Evolutionary conservation across 2,329 filamentous ascomycete genomes (phyloP).

Genomic region (Epichloe bromicola): DNA sequence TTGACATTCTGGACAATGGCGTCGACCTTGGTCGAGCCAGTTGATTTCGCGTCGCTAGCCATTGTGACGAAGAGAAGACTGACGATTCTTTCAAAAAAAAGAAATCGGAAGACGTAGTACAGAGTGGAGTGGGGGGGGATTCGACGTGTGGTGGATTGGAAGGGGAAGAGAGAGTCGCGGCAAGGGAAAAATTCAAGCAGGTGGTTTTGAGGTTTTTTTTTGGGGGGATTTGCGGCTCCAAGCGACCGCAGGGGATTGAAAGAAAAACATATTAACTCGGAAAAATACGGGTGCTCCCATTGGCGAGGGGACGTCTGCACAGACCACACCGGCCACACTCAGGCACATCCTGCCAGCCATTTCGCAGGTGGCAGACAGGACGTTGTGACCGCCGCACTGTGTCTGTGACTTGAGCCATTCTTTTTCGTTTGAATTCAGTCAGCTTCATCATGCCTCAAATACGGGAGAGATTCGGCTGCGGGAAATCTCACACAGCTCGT

Average conservation of each 20-base stretch:
- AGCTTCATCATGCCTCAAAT: no score
- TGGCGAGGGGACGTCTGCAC: conserved; percentile 2
- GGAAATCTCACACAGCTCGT: no score
- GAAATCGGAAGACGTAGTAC: conserved; percentile 1
- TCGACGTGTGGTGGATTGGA: conserved; percentile 1
- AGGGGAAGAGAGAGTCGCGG: not conserved
- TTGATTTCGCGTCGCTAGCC: conserved; percentile 24
- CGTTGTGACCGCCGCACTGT: not conserved
- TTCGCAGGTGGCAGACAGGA: not conserved
- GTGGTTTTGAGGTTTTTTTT: conserved; percentile 1
- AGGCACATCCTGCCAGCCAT: conserved; percentile 1
- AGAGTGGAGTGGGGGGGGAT: conserved; percentile 6
- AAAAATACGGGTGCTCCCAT: conserved; percentile 6
- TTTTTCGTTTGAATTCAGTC: no score
- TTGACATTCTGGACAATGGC: conserved; percentile 29
- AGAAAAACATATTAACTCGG: conserved; percentile 1
- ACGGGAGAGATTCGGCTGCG: no score
- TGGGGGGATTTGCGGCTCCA: not conserved
- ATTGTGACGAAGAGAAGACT: conserved; percentile 23
- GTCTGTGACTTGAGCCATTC: not conserved
- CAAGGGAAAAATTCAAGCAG: conserved; percentile 1
- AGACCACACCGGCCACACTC: conserved; percentile 1
- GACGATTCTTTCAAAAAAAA: not conserved
- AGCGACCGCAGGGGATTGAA: not conserved
- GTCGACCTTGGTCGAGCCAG: conserved; percentile 31